Conservation (phyloP, 2,329 filamentous ascomycete genomes). For the Fusarium sp. region DNA sequence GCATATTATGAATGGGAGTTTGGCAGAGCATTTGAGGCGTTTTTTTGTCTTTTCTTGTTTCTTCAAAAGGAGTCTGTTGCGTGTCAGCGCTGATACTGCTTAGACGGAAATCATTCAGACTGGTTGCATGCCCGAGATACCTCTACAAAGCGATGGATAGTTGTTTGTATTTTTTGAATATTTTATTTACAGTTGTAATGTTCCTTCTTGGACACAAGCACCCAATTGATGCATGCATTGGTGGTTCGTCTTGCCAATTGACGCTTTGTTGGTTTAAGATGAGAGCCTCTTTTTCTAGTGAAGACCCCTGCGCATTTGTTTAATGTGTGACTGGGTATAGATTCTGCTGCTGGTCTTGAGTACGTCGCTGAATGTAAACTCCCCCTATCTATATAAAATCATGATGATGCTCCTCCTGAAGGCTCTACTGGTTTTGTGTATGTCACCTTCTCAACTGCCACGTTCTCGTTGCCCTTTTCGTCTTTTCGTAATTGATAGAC, state of each 20-base stretch:
- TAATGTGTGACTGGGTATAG: constrained; percentile 45
- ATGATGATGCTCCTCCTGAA: constrained; percentile 60
- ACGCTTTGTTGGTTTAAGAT: constrained; percentile 39
- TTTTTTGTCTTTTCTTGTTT: constrained; percentile 41
- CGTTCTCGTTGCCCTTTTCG: constrained; percentile 79
- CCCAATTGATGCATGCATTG: constrained; percentile 37
- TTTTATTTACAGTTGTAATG: constrained; percentile 48
- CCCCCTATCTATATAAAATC: constrained; percentile 18
- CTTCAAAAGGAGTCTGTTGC: constrained; percentile 40
- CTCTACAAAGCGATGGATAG: constrained; percentile 49
- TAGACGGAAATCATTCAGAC: constrained; percentile 45
- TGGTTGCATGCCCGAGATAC: constrained; percentile 51
- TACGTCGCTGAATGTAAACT: constrained; percentile 35
- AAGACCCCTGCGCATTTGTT: constrained; percentile 19
- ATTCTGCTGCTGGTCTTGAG: constrained; percentile 37
- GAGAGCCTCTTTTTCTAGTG: constrained; percentile 11
- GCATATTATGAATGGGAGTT: constrained; percentile 37
- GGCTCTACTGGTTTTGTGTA: constrained; percentile 81
- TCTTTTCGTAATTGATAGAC: constrained; percentile 89
- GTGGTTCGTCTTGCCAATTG: constrained; percentile 27
- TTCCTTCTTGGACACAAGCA: constrained; percentile 29
- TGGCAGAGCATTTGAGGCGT: constrained; percentile 42
- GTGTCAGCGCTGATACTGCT: constrained; percentile 41
- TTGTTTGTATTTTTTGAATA: constrained; percentile 43
- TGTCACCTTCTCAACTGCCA: constrained; percentile 87